Evolutionary conservation across 1,284 basidiomycete species (phyloP).

Genomic region (Boletus semigastroideus): DNA sequence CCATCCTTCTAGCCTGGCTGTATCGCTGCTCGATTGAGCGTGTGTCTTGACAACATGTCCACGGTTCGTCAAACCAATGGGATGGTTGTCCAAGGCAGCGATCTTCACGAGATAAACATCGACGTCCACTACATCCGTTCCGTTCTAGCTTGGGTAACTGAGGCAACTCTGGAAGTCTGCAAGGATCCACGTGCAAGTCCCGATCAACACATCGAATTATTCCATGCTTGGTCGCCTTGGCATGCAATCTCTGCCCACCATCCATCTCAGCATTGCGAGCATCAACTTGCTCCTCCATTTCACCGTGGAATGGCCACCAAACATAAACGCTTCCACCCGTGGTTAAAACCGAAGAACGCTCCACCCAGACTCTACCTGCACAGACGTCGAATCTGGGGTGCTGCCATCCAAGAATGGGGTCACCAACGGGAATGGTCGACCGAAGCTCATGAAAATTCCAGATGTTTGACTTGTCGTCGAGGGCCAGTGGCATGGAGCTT

Average conservation of each 20-base stretch:
- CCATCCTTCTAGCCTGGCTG: constrained; percentile 52
- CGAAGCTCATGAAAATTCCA: constrained; percentile 77
- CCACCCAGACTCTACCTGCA: constrained; percentile 86
- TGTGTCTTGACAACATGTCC: constrained; percentile 71
- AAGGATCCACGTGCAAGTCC: constrained; percentile 53
- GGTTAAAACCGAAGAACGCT: constrained; percentile 68
- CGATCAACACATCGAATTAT: constrained; percentile 61
- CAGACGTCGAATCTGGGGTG: constrained; percentile 46
- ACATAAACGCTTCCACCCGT: constrained; percentile 68
- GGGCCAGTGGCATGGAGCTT: constrained; percentile 64
- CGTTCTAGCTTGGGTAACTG: constrained; percentile 42
- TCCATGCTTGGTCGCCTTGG: constrained; percentile 35
- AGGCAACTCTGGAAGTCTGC: constrained; percentile 55
- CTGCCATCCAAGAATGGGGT: constrained; percentile 48
- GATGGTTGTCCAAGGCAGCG: constrained; percentile 63
- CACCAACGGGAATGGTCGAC: constrained; percentile 63
- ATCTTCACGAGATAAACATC: constrained; percentile 69
- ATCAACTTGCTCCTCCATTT: constrained; percentile 38
- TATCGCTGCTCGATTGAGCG: constrained; percentile 38
- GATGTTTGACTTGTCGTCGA: constrained; percentile 57
- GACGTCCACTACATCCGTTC: constrained; percentile 34
- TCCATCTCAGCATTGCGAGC: constrained; percentile 49
- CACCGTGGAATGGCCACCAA: constrained; percentile 68
- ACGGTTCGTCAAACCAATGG: constrained; percentile 76
- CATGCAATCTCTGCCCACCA: constrained; percentile 38